A percentile compares a stretch with the other conserved stretches of the same genome.
Conservation (phyloP, 2,329 filamentous ascomycete genomes). For the Cercospora sojina region DNA sequence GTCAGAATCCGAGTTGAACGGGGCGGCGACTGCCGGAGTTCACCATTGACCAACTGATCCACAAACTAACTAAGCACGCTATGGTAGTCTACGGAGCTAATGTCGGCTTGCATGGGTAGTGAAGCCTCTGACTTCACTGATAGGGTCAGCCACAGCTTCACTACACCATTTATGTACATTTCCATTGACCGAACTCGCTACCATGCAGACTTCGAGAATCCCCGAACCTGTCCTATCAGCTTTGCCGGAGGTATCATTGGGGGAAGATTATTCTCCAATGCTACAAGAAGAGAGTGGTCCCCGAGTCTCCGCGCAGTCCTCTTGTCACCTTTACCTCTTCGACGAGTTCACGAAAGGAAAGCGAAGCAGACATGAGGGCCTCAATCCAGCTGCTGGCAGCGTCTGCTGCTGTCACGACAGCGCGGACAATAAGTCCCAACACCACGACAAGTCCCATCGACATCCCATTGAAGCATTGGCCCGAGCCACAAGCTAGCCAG, state of each 20-base stretch:
- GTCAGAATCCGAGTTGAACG: background rate
- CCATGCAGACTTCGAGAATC: background rate
- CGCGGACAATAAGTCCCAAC: background rate
- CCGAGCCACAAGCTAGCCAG: conserved; percentile 19
- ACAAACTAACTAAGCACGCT: background rate
- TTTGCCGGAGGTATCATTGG: background rate
- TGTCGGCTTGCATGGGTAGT: background rate
- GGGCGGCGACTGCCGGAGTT: background rate
- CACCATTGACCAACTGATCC: background rate
- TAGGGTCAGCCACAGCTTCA: background rate
- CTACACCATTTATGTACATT: background rate
- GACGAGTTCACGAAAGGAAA: background rate
- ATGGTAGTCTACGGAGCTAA: conserved; percentile 9
- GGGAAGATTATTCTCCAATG: background rate
- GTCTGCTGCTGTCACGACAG: background rate
- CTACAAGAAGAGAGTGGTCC: conserved; percentile 2
- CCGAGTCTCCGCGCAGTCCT: background rate
- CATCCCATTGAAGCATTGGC: conserved; percentile 22
- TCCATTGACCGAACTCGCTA: background rate
- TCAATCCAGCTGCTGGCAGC: conserved; percentile 4
- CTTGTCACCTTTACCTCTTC: background rate
- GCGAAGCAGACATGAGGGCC: background rate
- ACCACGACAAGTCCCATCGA: background rate
- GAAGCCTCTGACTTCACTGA: conserved; percentile 14
- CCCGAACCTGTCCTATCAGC: conserved; percentile 6